Conservation (phyloP, 352 stramenopile species). For the Phytophthora hybrid region DNA sequence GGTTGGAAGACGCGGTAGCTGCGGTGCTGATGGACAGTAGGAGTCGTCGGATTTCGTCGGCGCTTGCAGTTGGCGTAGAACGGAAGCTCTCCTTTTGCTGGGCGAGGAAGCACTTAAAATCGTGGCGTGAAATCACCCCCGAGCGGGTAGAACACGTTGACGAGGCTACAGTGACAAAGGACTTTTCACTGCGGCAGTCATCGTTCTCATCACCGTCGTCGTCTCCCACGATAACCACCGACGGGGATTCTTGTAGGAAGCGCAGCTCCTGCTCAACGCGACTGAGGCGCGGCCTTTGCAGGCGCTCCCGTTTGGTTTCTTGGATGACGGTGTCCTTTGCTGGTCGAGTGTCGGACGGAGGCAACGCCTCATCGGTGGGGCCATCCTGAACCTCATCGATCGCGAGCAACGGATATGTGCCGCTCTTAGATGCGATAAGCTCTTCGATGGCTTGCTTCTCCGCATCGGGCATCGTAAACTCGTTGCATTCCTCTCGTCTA, state of each 20-base stretch:
- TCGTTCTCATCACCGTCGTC: constrained; percentile 42
- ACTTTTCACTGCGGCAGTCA: constrained; percentile 56
- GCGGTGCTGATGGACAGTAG: constrained; percentile 47
- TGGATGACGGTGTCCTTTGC: constrained; percentile 54
- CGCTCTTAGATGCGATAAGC: constrained; percentile 49
- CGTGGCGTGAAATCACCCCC: constrained; percentile 59
- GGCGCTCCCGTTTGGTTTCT: constrained; percentile 51
- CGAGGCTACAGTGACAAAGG: constrained; percentile 49
- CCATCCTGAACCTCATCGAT: constrained; percentile 38
- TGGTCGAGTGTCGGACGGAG: not conserved
- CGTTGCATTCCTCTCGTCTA: constrained; percentile 33
- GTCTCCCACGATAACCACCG: constrained; percentile 56
- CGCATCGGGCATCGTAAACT: constrained; percentile 47
- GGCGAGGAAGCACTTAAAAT: constrained; percentile 63
- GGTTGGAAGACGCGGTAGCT: constrained; percentile 5
- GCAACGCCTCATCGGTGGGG: constrained; percentile 12
- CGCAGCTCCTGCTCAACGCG: constrained; percentile 66
- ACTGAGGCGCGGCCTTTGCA: constrained; percentile 53
- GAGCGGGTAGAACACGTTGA: constrained; percentile 65
- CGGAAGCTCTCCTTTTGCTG: constrained; percentile 45
- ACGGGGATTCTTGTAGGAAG: constrained; percentile 58
- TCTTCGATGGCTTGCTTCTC: constrained; percentile 62
- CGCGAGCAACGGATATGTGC: constrained; percentile 42
- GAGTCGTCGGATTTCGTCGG: constrained; percentile 55
- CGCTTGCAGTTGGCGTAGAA: constrained; percentile 44